Percentiles rank a stretch among this genome's conserved stretches.
Conservation (phyloP, 202 grass and related monocot genomes). For the Zoysia matrella region DNA sequence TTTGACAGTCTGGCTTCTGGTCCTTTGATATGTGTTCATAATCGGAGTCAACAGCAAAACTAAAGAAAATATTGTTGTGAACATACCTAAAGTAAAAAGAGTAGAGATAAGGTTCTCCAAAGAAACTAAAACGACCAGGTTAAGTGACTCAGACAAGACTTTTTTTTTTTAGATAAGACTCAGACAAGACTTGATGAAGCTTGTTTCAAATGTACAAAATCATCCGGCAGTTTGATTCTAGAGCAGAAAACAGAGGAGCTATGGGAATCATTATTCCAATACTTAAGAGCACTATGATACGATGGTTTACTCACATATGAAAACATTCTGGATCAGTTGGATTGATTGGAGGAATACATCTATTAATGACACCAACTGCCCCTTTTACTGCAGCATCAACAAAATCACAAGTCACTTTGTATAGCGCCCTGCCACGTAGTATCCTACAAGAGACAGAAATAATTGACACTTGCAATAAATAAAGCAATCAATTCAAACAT, state of each 20-base stretch:
- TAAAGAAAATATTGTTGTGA: slow-evolving; percentile 99
- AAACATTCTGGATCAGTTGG: slow-evolving; percentile 99
- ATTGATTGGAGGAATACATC: slow-evolving; percentile 98
- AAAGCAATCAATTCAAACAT: slow-evolving; percentile 22
- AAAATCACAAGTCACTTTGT: slow-evolving; percentile 99
- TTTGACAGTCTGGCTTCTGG: slow-evolving; percentile 49
- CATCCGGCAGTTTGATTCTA: background rate
- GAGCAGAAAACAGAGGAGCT: background rate
- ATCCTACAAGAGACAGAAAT: slow-evolving; percentile 66
- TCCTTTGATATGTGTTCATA: slow-evolving; percentile 78
- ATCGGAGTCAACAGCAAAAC: slow-evolving; percentile 92
- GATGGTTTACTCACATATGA: slow-evolving; percentile 78
- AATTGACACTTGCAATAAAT: slow-evolving; percentile 23
- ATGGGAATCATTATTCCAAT: background rate
- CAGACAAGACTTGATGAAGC: too few relatives aligned
- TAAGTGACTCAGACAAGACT: background rate
- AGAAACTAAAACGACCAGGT: background rate
- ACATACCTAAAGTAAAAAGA: slow-evolving; percentile 78
- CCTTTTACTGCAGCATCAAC: slow-evolving; percentile 98
- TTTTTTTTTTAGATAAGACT: background rate
- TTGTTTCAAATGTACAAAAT: background rate
- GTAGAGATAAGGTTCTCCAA: slow-evolving; percentile 36
- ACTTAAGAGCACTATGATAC: background rate
- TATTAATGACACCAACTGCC: slow-evolving; percentile 94
- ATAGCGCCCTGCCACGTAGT: slow-evolving; percentile 91